Conservation (phyloP, 2,329 filamentous ascomycete genomes). For the Geoglossum cookeanum region DNA sequence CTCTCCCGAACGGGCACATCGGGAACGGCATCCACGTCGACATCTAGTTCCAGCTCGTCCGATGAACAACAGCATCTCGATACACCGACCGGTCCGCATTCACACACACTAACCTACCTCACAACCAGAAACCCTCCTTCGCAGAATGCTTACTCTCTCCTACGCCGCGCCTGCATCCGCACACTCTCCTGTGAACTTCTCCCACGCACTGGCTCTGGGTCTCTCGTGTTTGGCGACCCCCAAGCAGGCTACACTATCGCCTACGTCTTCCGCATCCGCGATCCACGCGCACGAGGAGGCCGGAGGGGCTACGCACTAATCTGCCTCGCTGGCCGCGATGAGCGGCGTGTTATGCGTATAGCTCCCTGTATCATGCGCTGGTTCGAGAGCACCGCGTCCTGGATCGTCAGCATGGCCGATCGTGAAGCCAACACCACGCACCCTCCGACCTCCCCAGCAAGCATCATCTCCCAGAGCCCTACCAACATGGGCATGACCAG, state of each 20-base stretch:
- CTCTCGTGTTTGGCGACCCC: conserved; percentile 37
- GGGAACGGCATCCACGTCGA: too few species aligned
- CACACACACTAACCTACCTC: conserved; percentile 37
- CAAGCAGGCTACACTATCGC: conserved; percentile 38
- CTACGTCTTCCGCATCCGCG: conserved; percentile 38
- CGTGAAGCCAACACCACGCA: background rate
- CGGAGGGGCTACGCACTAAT: conserved; percentile 37
- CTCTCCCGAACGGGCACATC: conserved; percentile 13
- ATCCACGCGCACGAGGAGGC: conserved; percentile 36
- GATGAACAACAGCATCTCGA: conserved; percentile 6
- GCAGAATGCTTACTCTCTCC: conserved; percentile 31
- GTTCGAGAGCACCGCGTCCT: conserved; percentile 33
- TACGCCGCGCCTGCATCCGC: conserved; percentile 37
- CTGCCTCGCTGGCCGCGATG: conserved; percentile 35
- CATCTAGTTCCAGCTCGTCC: too few species aligned
- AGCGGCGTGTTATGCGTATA: conserved; percentile 25
- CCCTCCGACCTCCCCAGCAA: background rate
- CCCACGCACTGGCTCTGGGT: conserved; percentile 35
- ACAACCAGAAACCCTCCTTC: conserved; percentile 36
- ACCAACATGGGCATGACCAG: background rate
- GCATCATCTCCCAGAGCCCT: background rate
- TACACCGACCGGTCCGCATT: conserved; percentile 22
- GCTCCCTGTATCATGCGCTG: conserved; percentile 31
- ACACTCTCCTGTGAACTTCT: conserved; percentile 37
- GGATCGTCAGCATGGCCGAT: conserved; percentile 29